These are phyloP conservation scores for Colletotrichum ledebouriae DNA, from an alignment of 2,329 filamentous ascomycete genomes.

Conservation along the genomic window DNA sequence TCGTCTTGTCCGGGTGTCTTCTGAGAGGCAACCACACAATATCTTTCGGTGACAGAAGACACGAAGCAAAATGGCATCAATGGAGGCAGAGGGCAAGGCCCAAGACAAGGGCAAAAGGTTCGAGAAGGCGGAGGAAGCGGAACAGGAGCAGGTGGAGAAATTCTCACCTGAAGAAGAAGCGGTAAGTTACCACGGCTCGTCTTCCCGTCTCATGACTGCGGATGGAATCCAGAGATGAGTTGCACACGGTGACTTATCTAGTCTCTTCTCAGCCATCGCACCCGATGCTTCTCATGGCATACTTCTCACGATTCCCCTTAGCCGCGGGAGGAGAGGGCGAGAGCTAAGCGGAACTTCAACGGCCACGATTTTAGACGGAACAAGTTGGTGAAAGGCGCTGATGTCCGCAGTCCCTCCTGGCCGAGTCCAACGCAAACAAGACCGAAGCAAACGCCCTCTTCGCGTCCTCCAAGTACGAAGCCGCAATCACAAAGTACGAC, in stretches of 20 bases:
- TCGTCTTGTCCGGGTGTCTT: neutral
- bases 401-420: constrained; percentile 70
- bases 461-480: constrained; percentile 75
- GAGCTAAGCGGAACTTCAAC: no score
- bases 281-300: no score
- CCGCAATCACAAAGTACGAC: constrained; percentile 86
- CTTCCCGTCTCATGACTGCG: no score
- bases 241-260: neutral
- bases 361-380: no score
- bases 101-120: constrained; percentile 25
- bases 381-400: neutral
- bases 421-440: constrained; percentile 81
- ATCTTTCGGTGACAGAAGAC: neutral
- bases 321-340: no score
- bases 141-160: constrained; percentile 50
- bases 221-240: neutral
- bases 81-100: constrained; percentile 26
- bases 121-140: constrained; percentile 44
- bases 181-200: constrained; percentile 53
- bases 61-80: constrained; percentile 21
- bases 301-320: no score
- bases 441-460: constrained; percentile 85
- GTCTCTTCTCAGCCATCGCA: no score
- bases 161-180: constrained; percentile 71
- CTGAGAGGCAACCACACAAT: neutral